Conservation (phyloP, 116 monocot genomes). For the Posidonia oceanica region DNA sequence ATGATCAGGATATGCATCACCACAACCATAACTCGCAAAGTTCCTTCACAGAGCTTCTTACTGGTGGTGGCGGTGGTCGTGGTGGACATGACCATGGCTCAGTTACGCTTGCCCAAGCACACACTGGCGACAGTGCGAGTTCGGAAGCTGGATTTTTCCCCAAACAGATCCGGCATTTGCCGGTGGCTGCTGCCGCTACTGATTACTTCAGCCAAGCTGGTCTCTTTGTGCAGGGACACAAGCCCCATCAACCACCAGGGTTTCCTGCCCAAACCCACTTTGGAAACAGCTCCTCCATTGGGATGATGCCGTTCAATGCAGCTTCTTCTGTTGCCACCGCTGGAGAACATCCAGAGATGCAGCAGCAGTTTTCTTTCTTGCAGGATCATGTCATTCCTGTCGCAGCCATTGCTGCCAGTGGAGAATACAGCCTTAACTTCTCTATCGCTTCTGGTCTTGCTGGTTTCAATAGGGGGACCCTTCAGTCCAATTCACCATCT, state of each 20-base stretch:
- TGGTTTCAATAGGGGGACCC: constrained; percentile 98
- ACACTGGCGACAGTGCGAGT: background rate
- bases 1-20: constrained; percentile 7
- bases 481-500: constrained; percentile 98
- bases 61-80: constrained; percentile 14
- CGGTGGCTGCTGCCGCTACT: constrained; percentile 24
- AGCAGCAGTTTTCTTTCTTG: constrained; percentile 61
- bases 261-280: constrained; percentile 35
- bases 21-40: constrained; percentile 24
- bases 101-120: constrained; percentile 15
- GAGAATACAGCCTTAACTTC: constrained; percentile 64
- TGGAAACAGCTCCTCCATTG: constrained; percentile 35
- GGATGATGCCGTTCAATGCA: constrained; percentile 37
- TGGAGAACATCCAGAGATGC: constrained; percentile 47
- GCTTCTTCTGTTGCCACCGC: constrained; percentile 11
- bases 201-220: constrained; percentile 55
- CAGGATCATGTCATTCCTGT: constrained; percentile 65
- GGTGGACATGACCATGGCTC: constrained; percentile 2
- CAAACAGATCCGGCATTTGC: constrained; percentile 24
- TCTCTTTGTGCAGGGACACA: constrained; percentile 27
- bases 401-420: constrained; percentile 24
- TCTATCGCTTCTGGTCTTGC: constrained; percentile 76
- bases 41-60: constrained; percentile 91
- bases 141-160: background rate
- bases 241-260: constrained; percentile 21